Evolutionary conservation across 108 stramenopile species (phyloP), one percentile per base, ranked within the genome.

Genomic region (Cyclotella cryptica): DNA sequence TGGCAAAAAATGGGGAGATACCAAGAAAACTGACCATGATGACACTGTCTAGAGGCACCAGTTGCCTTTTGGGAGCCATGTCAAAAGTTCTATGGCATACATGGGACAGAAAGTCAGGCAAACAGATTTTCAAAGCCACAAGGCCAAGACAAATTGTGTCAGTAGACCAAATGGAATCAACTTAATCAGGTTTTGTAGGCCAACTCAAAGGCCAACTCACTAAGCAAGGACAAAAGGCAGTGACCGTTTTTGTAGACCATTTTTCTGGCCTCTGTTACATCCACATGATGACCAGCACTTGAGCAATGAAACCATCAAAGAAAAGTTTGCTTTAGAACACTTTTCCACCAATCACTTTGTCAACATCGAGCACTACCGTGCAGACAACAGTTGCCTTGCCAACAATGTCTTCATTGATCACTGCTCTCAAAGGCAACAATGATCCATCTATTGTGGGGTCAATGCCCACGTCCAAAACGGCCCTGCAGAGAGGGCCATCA

Each of bases 151-250:
- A 35, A 35, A 6, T 55, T 29, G 73, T 89, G 12, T 77, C 74
- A 35, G 85, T 89, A 8, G 84, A 89, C 60, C 78, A 84, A 61
- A 28, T 86, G 62, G 65, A 72, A 0, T 84, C 79, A 3, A 29
- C 66, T 18, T 78, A 74, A 3, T 80, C 80, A 19, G 88, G 86
- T 5, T 71, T 85, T 29, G 61, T 89, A 21, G 81, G 74, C 1
- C 84, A 89, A 62, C 14, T 85, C 17, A 71, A 82, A 35, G 84
- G 84, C 12, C 18, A 30, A 39, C 54, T 80, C 0, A 85, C 81
- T 0, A 76, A 52, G 15, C 66, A 35, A 35, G 6, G 35, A 35
- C 6, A n/a, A n/a, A n/a, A 35, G 35, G 4, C 30, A 29, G 84
- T n/a, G 83, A 89, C 61, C 22, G 35, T 6, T 30, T 12, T 63